Evolutionary conservation across 805 yeast species (phyloP), one percentile per base, ranked within the genome.

Genomic region (Wickerhamomyces alni): DNA sequence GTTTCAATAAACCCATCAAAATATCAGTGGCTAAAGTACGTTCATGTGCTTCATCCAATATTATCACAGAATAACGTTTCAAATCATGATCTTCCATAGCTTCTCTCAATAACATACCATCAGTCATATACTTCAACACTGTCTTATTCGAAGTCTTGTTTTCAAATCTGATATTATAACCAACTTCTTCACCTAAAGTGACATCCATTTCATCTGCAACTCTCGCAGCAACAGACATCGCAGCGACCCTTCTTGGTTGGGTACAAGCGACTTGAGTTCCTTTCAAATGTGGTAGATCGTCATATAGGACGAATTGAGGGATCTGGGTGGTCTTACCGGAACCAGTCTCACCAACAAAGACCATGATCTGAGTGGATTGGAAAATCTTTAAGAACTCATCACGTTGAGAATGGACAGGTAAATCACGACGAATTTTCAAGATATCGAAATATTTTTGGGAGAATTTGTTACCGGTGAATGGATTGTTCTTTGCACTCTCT

Each of bases 181-280:
- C 99, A 43, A 91, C 98, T 63, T 91, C 95, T 49, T 82, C 83
- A 27, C 99, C 99, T 37, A 91, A 66, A 44, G 75, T 71, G 6
- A 91, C 98, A 62, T 89, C 98, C 93, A 89, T 79, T 64, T 91
- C 99, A 57, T 87, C 95, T 4, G 98, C 96, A 38, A 91, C 99
- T 70, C 99, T 84, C 48, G 85, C 82, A 17, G 98, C 98, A 42
- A 89, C 98, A 40, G 95, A 85, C 97, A 89, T 91, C 15, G 99
- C 98, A 16, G 99, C 99, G 50, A 91, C 98, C 66, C 99, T 80
- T 69, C 99, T 80, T 15, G 99, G 99, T 51, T 75, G 91, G 0
- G 98, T 89, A 78, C 96, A 89, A 1, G 96, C 98, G 39, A 91
- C 91, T 64, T 82, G 91, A 13, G 80, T 80, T 5, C 91, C 89